phyloP scores from a whole-genome alignment of 208 protist species.

The Crithidia expoeki region DNA sequence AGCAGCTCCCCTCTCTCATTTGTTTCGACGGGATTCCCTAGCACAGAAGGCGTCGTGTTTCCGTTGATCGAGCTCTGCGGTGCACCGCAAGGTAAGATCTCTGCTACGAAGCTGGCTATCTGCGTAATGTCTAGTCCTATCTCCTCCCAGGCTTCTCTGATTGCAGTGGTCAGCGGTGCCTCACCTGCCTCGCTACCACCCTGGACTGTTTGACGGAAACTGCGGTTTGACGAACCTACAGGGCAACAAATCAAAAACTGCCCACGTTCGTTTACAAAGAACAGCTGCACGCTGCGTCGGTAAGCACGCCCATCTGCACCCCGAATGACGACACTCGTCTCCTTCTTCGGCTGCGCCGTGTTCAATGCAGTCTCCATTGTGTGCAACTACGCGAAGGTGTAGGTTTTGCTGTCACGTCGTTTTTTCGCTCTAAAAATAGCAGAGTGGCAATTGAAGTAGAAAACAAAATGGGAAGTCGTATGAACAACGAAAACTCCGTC shows the following conservation, averaged over 20 bases:
- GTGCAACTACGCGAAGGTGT: neutral
- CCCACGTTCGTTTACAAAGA: conserved; percentile 45
- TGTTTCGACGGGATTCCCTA: neutral
- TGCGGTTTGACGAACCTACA: conserved; percentile 25
- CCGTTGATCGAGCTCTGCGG: neutral
- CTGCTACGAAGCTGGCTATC: conserved; percentile 27
- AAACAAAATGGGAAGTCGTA: too few relatives aligned
- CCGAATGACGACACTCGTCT: conserved; percentile 24
- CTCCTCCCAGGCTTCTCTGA: conserved; percentile 54
- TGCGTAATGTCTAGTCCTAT: conserved; percentile 33
- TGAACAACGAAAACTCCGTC: too few relatives aligned
- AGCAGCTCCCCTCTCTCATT: conserved; percentile 19
- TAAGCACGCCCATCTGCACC: conserved; percentile 22
- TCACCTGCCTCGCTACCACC: conserved; percentile 41
- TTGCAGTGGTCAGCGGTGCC: conserved; percentile 31
- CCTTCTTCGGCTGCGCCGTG: neutral
- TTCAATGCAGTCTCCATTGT: neutral
- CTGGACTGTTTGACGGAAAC: conserved; percentile 48
- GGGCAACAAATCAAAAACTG: conserved; percentile 42
- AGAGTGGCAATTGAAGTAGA: neutral
- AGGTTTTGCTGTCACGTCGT: too few relatives aligned
- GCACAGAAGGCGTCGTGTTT: neutral
- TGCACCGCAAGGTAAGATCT: conserved; percentile 14
- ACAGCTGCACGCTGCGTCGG: conserved; percentile 45
- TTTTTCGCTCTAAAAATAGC: neutral